phyloP scores from a whole-genome alignment of 1,284 basidiomycete genomes.

The Melampsora larici-populina region DNA sequence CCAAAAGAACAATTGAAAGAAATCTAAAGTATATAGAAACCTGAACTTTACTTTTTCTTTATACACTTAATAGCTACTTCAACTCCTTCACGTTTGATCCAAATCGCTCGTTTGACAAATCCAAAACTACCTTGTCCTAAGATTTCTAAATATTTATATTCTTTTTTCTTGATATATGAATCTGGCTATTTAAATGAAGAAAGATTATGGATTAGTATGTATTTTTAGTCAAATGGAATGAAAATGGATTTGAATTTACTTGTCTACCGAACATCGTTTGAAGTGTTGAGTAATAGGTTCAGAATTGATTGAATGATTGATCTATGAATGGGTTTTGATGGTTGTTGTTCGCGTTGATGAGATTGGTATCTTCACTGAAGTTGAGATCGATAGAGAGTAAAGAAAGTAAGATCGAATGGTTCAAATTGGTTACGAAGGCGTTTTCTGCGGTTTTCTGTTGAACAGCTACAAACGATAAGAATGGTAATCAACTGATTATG shows the following conservation, averaged over 20 bases:
- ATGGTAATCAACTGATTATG: too few species aligned
- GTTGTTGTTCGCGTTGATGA: neutral
- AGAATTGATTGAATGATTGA: neutral
- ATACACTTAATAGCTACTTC: constrained; percentile 57
- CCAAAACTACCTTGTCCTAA: constrained; percentile 74
- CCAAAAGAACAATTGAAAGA: too few species aligned
- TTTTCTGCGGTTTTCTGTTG: too few species aligned
- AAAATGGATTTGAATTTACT: neutral
- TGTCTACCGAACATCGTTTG: neutral
- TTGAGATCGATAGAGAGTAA: too few species aligned
- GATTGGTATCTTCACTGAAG: neutral
- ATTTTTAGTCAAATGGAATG: neutral
- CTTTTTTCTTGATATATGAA: constrained; percentile 48
- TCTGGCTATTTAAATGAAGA: constrained; percentile 44
- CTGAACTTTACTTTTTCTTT: constrained; percentile 80
- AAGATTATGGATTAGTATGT: neutral
- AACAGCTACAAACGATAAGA: too few species aligned
- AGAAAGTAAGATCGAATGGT: too few species aligned
- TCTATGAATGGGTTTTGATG: neutral
- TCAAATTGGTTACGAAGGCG: too few species aligned
- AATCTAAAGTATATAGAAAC: too few species aligned
- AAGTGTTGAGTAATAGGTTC: neutral
- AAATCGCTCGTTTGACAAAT: constrained; percentile 57
- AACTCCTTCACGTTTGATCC: constrained; percentile 61
- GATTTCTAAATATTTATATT: constrained; percentile 59